phyloP scores from a whole-genome alignment of 2,329 filamentous ascomycete genomes.

The Trichoderma simmonsii region DNA sequence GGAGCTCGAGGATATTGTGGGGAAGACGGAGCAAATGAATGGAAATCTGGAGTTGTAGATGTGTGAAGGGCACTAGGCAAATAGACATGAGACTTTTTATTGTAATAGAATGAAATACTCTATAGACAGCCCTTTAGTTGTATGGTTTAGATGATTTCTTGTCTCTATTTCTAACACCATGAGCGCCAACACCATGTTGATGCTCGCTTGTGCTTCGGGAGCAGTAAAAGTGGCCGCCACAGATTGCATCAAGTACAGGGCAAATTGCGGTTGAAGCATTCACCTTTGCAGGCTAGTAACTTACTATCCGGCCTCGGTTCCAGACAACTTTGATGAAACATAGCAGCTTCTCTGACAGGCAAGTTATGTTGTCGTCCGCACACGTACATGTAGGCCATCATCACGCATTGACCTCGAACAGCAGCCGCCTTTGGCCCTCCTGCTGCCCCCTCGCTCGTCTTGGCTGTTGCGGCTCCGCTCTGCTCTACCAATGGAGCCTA shows the following conservation, averaged over 20 bases:
- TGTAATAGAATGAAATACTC: not conserved
- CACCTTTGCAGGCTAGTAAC: not conserved
- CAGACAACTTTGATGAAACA: too few relatives aligned
- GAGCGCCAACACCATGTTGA: not conserved
- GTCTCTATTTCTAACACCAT: not conserved
- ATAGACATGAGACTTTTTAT: not conserved
- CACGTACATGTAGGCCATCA: too few relatives aligned
- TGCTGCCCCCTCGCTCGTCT: too few relatives aligned
- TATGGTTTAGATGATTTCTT: not conserved
- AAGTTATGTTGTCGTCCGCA: too few relatives aligned
- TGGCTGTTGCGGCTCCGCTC: not conserved
- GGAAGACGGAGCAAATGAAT: not conserved
- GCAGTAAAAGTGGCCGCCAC: not conserved
- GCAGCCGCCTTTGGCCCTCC: not conserved
- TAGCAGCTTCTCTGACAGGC: too few relatives aligned
- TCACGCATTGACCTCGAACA: too few relatives aligned
- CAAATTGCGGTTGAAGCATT: not conserved
- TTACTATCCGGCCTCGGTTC: not conserved
- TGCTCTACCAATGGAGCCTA: too few relatives aligned
- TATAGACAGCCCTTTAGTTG: not conserved
- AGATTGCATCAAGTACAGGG: not conserved
- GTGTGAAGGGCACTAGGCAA: not conserved
- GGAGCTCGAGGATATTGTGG: conserved; percentile 28
- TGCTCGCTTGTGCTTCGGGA: not conserved
- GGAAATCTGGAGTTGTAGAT: not conserved